phyloP scores from a whole-genome alignment of 768 basidiomycete genomes.

The Panaeolus cyanescens region DNA sequence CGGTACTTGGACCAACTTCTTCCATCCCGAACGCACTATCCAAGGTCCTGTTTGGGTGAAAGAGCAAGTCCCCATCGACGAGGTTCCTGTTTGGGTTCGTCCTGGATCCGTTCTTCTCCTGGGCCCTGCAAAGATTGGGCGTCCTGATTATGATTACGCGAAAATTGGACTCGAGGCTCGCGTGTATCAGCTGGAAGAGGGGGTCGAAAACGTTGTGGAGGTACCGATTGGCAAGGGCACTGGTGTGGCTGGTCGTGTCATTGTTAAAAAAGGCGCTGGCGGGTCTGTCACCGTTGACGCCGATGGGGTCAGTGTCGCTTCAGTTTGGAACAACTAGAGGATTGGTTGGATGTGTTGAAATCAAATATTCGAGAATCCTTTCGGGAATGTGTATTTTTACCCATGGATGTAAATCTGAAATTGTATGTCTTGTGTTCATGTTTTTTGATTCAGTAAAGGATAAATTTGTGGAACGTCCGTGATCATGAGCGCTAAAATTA shows the following conservation, averaged over 20 bases:
- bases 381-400: background rate
- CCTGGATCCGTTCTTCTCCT: conserved; percentile 57
- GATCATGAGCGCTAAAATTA: too few species aligned
- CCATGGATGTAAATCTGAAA: background rate
- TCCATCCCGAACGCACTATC: conserved; percentile 51
- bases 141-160: conserved; percentile 65
- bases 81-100: conserved; percentile 69
- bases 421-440: too few species aligned
- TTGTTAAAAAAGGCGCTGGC: conserved; percentile 21
- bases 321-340: background rate
- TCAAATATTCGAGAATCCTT: background rate
- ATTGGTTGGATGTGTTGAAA: conserved; percentile 7
- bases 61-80: conserved; percentile 61
- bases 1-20: conserved; percentile 64
- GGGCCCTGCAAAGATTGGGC: conserved; percentile 50
- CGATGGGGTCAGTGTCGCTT: conserved; percentile 11
- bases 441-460: too few species aligned
- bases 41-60: conserved; percentile 65
- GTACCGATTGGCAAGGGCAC: conserved; percentile 45
- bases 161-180: conserved; percentile 46
- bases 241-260: conserved; percentile 42
- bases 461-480: too few species aligned
- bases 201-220: conserved; percentile 34
- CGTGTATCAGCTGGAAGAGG: conserved; percentile 54
- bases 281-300: conserved; percentile 8